Base-by-base conservation (phyloP, 2,329 filamentous ascomycete genomes). In the Pseudofabraea citricarpa region DNA sequence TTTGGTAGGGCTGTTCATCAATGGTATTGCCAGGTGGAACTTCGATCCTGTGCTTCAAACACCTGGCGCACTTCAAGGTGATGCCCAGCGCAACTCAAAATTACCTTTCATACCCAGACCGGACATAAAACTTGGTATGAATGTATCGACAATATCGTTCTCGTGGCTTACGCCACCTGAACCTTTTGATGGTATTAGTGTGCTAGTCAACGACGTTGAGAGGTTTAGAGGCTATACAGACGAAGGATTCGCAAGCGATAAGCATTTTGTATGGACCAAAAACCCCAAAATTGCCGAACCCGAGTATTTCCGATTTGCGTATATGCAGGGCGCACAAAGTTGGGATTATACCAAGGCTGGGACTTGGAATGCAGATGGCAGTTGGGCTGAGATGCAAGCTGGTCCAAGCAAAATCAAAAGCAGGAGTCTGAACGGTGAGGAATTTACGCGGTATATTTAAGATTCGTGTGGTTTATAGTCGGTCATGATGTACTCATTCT, bases 11-110 rank as follows among this genome's bases (percentile, higher is more conserved):
- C 75, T 97, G 0, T 97, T 96, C 64, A 83, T 96, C 67, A 96
- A 96, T 61, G 91, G 93, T 41, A 81, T 94, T 47, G 91, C 90
- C 4, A 78, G 91, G 33, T 97, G 93, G 93, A 90, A 90, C 0
- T 98, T 95, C 62, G 90, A 89, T 49, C 77, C 85, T 1, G 80
- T 98, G 36, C 75, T 98, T 13, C 84, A 98, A 65, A 97, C 93
- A 0, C 79, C 87, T 0, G 74, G 66, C 1, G 81, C 82, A 1
- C 67, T 98, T 19, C 81, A 81, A 42, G 81, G 79, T n/a, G 82
- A 85, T 51, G 79, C 77, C 1, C 77, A 81, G 46, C 64, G 76
- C 27, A 79, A 79, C 9, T 81, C 80, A 0, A 65, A 77, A 0
- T 71, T 93, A 1, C 88, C 73, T 32, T 66, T 51, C 0, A 67